phyloP scores from a whole-genome alignment of 176 grass and related monocot species.

The Elaeis guineensis region DNA sequence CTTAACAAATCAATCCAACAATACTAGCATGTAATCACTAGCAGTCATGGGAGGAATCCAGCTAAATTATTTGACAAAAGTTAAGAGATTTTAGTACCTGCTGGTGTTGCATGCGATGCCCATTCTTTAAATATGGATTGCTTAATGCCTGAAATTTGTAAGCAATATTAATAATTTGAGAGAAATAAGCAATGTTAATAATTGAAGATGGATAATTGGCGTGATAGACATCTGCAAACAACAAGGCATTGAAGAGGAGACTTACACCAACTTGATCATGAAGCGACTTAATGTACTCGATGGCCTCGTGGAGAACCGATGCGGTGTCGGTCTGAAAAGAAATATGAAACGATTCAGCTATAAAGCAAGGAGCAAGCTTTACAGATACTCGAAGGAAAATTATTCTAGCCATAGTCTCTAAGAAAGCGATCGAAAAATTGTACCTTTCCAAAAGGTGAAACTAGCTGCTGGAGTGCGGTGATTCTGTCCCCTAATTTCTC shows the following conservation, averaged over 20 bases:
- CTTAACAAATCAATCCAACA: background rate
- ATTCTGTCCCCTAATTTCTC: conserved; percentile 99
- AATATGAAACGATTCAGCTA: conserved; percentile 2
- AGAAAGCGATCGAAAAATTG: too few relatives aligned
- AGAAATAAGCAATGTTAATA: too few relatives aligned
- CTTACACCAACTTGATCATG: conserved; percentile 86
- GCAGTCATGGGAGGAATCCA: too few relatives aligned
- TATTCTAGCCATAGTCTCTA: too few relatives aligned
- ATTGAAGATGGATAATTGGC: too few relatives aligned
- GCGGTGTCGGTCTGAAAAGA: conserved; percentile 69
- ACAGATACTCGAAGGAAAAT: background rate
- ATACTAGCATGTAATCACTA: too few relatives aligned
- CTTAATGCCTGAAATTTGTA: conserved; percentile 48
- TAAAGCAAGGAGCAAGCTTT: background rate
- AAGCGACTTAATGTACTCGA: conserved; percentile 80
- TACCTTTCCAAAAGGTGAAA: conserved; percentile 99
- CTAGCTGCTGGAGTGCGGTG: conserved; percentile 93
- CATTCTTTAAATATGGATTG: conserved; percentile 63
- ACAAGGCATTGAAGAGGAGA: background rate
- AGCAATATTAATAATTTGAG: too few relatives aligned
- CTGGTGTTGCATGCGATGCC: conserved; percentile 30
- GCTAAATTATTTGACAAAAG: too few relatives aligned
- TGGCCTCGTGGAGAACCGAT: conserved; percentile 98
- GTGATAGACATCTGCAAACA: too few relatives aligned
- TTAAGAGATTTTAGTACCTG: conserved; percentile 28